Evolutionary conservation across 2,329 filamentous ascomycete species (phyloP), one percentile per base, ranked within the genome.

Genomic region (Simplicillium sp.): DNA sequence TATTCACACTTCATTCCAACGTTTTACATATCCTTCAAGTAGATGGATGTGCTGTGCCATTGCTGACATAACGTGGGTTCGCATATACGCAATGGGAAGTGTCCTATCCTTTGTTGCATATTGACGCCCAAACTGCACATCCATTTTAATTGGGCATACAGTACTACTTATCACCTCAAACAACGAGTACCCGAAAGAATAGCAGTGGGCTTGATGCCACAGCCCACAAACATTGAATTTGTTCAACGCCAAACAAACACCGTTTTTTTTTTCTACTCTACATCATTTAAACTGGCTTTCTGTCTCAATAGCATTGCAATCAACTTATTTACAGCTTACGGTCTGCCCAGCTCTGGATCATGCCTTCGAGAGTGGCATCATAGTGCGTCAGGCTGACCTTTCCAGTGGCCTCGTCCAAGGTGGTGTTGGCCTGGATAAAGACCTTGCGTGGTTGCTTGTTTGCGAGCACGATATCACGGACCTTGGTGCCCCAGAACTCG

Each of bases 351-450:
- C 86, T 92, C 69, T 86, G 73, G 46, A 94, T 82, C 68, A 97
- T 80, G 6, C 89, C 89, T 59, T 84, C 76, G 7, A 82, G 67
- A 6, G 78, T 85, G 1, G 88, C 74, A 50, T 94, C 86, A 62
- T 96, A 96, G 65, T 96, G 87, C 66, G 82, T 85, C 61, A 95
- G 63, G 12, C 70, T 73, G 25, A 94, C 85, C 58, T 80, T 75
- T 43, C 84, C 86, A 1, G 73, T 77, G 11, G 73, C 65, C 58
- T 77, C 73, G 46, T 83, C 77, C 33, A 92, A 56, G 42, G 81
- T 73, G 1, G 90, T 96, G 61, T 94, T 97, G 44, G 87, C 87
- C 67, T 96, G 89, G 40, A 96, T 87, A 66, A 94, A 96, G 35
- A 96, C 82, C 69, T 89, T 89, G 44, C 84, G 69, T n/a, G 85